Base-by-base conservation (phyloP, 2,329 filamentous ascomycete species). In the Penicillium sp. region DNA sequence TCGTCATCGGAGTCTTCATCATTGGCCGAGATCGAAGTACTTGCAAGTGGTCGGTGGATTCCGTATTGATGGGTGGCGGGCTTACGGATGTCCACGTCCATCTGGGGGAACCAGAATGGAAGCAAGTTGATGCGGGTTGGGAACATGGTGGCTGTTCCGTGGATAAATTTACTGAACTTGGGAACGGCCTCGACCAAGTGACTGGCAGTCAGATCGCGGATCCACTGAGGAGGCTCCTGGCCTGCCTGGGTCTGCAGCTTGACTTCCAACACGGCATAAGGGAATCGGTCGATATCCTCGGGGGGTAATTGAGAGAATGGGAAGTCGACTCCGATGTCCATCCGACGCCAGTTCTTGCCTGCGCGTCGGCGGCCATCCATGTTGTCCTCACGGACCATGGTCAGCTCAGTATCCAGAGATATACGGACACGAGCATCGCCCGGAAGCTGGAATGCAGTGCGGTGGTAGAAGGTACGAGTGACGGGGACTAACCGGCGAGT, bases 101-200 rank as follows among this genome's bases (percentile, higher is more conserved):
- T 99, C 75, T 99, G 94, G 1, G 94, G 94, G 80, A 93, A 90
- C 94, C 94, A 99, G 79, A 90, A 99, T 0, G 94, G 94, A 5
- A 99, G 80, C 11, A 99, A 81, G 45, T 97, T 81, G 73, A 99
- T 99, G 51, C 89, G 86, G 42, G 87, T 83, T 0, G 92, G 92
- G 72, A 97, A 95, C 43, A 99, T 77, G 10, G 85, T 89, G 9
- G 93, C 93, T 1, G 88, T 92, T 55, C 94, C 94, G 73, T 99
- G 94, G 54, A 99, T 97, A 73, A 97, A 99, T 77, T 99, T 99
- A 68, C 92, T 97, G 75, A 97, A 99, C 71, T 99, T 99, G 58
- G 94, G 94, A 2, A 99, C 92, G n/a, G 94, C 92, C 76, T 99
- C 94, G 2, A 99, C 94, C 14, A 99, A 82, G 76, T 99, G 94